phyloP scores from a whole-genome alignment of 1,284 basidiomycete species.

The Pholiota adiposa region DNA sequence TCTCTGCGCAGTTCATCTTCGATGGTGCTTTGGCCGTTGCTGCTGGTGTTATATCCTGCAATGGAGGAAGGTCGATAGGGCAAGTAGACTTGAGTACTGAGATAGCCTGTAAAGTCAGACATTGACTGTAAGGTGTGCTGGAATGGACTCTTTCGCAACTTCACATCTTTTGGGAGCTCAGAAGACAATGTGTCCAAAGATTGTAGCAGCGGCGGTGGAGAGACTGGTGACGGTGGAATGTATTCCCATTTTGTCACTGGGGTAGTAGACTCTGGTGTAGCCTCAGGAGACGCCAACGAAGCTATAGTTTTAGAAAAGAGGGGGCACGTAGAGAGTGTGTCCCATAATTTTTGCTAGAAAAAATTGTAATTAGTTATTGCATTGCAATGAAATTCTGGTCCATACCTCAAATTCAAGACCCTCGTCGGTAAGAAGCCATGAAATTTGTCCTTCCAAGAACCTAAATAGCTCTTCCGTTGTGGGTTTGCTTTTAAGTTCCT shows the following conservation, averaged over 20 bases:
- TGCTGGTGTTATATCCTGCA: conserved; percentile 29
- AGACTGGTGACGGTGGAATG: conserved; percentile 39
- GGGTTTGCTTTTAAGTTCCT: conserved; percentile 49
- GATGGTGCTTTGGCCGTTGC: conserved; percentile 37
- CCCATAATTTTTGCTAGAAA: conserved; percentile 60
- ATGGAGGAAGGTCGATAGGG: conserved; percentile 43
- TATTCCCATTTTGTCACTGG: conserved; percentile 56
- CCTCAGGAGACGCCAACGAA: conserved; percentile 23
- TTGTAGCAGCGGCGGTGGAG: conserved; percentile 47
- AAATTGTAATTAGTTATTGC: neutral
- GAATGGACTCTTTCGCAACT: conserved; percentile 35
- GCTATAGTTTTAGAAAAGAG: conserved; percentile 44
- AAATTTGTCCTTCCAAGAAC: conserved; percentile 55
- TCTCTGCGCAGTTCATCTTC: conserved; percentile 69
- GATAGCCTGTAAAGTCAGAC: conserved; percentile 68
- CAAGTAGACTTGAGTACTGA: conserved; percentile 64
- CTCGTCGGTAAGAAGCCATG: conserved; percentile 57
- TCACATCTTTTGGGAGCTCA: conserved; percentile 43
- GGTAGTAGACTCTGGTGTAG: conserved; percentile 21
- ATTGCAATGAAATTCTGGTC: conserved; percentile 1
- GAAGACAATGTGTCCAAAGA: conserved; percentile 52
- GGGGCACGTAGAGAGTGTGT: conserved; percentile 56
- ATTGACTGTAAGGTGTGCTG: conserved; percentile 62
- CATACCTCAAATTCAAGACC: conserved; percentile 56
- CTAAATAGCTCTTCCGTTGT: conserved; percentile 64